These are phyloP conservation scores for Entonaema liquescens DNA, from an alignment of 495 filamentous ascomycete genomes.

Conservation along the genomic window DNA sequence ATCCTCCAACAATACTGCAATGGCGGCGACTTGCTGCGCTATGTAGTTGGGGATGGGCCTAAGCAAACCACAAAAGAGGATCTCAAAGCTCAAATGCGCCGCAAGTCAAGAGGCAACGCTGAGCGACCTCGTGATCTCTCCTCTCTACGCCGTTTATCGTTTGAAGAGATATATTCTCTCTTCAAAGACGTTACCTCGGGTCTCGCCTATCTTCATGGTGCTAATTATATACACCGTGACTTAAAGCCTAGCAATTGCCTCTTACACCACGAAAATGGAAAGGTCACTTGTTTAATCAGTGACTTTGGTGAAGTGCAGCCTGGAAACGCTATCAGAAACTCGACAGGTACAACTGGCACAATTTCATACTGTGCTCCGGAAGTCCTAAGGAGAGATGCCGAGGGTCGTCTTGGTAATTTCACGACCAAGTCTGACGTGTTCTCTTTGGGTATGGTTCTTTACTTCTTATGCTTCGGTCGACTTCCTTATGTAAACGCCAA, in stretches of 20 bases:
- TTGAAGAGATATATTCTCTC: slow-evolving; percentile 95
- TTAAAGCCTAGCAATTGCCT: slow-evolving; percentile 96
- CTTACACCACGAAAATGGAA: slow-evolving; percentile 76
- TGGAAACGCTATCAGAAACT: slow-evolving; percentile 79
- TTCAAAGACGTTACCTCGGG: slow-evolving; percentile 96
- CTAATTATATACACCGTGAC: slow-evolving; percentile 95
- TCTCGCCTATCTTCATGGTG: slow-evolving; percentile 86
- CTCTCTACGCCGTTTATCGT: slow-evolving; percentile 70
- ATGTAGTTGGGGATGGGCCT: slow-evolving; percentile 76
- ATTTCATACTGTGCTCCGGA: slow-evolving; percentile 98
- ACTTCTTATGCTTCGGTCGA: slow-evolving; percentile 94
- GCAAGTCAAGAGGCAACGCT: slow-evolving; percentile 70
- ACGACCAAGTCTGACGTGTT: slow-evolving; percentile 97
- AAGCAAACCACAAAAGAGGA: slow-evolving; percentile 73
- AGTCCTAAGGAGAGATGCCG: slow-evolving; percentile 75
- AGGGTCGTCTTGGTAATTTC: slow-evolving; percentile 86
- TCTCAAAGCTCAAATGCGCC: slow-evolving; percentile 83
- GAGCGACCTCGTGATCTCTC: slow-evolving; percentile 53
- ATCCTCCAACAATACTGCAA: slow-evolving; percentile 99
- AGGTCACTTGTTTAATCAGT: slow-evolving; percentile 84
- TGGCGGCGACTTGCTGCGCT: slow-evolving; percentile 86
- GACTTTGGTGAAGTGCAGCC: slow-evolving; percentile 96
- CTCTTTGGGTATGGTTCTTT: slow-evolving; percentile 96
- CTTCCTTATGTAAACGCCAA: slow-evolving; percentile 88
- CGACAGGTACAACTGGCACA: slow-evolving; percentile 92